A percentile compares a stretch with the other conserved stretches of the same genome.
Conservation (phyloP, 1,284 basidiomycete species). For the Mycena sp. region DNA sequence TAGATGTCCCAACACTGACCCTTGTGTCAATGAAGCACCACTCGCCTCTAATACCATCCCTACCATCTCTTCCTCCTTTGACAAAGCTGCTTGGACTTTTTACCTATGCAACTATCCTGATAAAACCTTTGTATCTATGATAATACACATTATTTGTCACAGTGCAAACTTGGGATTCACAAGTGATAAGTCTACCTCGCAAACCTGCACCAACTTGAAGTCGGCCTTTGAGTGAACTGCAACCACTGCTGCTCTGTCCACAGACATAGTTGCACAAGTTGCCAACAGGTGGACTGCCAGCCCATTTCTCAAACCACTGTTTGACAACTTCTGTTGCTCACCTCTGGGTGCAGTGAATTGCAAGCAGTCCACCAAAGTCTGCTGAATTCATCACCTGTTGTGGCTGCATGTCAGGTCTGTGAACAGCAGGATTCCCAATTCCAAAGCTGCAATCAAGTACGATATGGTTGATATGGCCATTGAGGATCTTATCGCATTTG, state of each 20-base stretch:
- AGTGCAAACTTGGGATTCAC: background rate
- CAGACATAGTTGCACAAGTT: constrained; percentile 21
- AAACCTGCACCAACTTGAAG: constrained; percentile 31
- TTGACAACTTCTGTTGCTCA: no score
- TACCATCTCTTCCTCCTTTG: no score
- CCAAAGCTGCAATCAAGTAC: constrained; percentile 42
- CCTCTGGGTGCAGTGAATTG: no score
- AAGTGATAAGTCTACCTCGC: constrained; percentile 19
- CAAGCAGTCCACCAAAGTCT: no score
- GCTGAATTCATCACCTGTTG: no score
- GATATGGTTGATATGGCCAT: constrained; percentile 34
- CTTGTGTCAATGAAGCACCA: no score
- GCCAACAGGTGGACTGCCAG: constrained; percentile 30
- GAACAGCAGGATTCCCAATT: constrained; percentile 48
- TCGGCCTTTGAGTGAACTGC: constrained; percentile 32
- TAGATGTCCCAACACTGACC: no score
- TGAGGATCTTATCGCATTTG: constrained; percentile 10
- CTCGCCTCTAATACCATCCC: no score
- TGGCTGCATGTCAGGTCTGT: constrained; percentile 45
- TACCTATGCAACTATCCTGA: no score
- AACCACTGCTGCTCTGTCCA: constrained; percentile 21
- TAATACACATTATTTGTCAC: no score
- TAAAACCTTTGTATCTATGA: no score
- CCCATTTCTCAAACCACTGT: constrained; percentile 17
- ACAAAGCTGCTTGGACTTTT: no score